These are phyloP conservation scores for Diaporthe aspalathi DNA, from an alignment of 2,329 filamentous ascomycete species.

Conservation along the genomic window DNA sequence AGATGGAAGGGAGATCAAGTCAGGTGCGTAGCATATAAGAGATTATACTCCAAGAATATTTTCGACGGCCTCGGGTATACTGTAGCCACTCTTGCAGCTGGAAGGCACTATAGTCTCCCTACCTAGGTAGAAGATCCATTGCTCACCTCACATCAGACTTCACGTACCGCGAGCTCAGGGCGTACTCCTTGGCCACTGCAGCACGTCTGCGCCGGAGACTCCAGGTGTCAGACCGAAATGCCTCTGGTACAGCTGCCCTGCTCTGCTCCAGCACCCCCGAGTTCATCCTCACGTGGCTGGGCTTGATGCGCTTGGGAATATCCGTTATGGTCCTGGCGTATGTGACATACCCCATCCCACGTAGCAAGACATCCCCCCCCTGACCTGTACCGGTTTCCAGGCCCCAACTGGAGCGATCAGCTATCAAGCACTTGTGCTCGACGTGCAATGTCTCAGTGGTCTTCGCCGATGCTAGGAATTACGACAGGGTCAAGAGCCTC, in stretches of 20 bases:
- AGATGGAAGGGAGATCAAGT: slow-evolving; percentile 35
- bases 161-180: slow-evolving; percentile 48
- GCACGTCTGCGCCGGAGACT: slow-evolving; percentile 35
- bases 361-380: neutral
- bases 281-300: slow-evolving; percentile 71
- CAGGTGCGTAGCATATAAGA: slow-evolving; percentile 55
- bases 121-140: slow-evolving; percentile 8
- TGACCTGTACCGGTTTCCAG: slow-evolving; percentile 46
- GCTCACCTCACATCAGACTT: slow-evolving; percentile 38
- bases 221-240: slow-evolving; percentile 35
- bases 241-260: slow-evolving; percentile 55
- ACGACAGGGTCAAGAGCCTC: slow-evolving; percentile 30
- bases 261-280: slow-evolving; percentile 66
- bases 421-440: slow-evolving; percentile 65
- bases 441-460: slow-evolving; percentile 55
- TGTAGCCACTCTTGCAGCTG: too few relatives aligned
- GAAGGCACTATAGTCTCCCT: too few relatives aligned
- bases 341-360: slow-evolving; percentile 37
- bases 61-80: too few relatives aligned
- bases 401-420: slow-evolving; percentile 57
- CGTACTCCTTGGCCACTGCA: slow-evolving; percentile 42
- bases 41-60: neutral
- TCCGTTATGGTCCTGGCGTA: slow-evolving; percentile 68
- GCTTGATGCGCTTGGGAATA: slow-evolving; percentile 65
- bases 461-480: slow-evolving; percentile 55